phyloP scores from a whole-genome alignment of 176 grass and related monocot genomes.

The Puya raimondii region DNA sequence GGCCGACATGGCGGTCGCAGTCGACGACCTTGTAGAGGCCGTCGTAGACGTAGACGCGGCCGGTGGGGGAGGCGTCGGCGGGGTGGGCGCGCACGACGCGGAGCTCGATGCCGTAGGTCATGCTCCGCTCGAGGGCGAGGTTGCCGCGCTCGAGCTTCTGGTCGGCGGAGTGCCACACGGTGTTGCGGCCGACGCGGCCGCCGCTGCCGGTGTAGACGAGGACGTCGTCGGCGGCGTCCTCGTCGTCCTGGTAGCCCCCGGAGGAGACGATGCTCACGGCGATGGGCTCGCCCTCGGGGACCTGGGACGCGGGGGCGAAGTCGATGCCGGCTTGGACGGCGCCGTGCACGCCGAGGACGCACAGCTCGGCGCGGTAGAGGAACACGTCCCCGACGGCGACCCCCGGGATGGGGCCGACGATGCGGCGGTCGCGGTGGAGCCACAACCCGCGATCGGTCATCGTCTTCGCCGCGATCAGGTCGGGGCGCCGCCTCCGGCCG shows the following conservation, averaged over 20 bases:
- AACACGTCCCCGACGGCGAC: slow-evolving; percentile 66
- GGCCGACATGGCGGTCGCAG: slow-evolving; percentile 38
- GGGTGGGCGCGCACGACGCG: slow-evolving; percentile 54
- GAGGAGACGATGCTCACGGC: slow-evolving; percentile 91
- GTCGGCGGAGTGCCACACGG: slow-evolving; percentile 32
- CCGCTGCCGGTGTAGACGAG: slow-evolving; percentile 84
- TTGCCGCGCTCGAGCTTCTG: slow-evolving; percentile 74
- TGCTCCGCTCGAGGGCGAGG: slow-evolving; percentile 77
- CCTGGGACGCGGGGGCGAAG: slow-evolving; percentile 42
- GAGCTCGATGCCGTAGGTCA: slow-evolving; percentile 63
- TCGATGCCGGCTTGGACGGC: slow-evolving; percentile 67
- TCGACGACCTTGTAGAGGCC: slow-evolving; percentile 64
- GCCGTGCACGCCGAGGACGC: slow-evolving; percentile 68
- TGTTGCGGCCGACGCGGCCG: slow-evolving; percentile 46
- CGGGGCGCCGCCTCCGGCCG: slow-evolving; percentile 27
- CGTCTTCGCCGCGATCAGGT: slow-evolving; percentile 43
- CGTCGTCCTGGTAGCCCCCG: slow-evolving; percentile 81
- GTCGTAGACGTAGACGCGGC: slow-evolving; percentile 68
- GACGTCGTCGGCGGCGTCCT: slow-evolving; percentile 56
- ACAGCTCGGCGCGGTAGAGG: slow-evolving; percentile 82
- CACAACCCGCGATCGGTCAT: slow-evolving; percentile 46
- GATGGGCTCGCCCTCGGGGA: slow-evolving; percentile 49
- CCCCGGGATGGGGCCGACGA: slow-evolving; percentile 66
- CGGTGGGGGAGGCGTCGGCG: slow-evolving; percentile 25
- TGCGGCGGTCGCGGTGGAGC: slow-evolving; percentile 43